phyloP scores from a whole-genome alignment of 2,329 filamentous ascomycete species.

The Diaporthe citrichinensis region DNA sequence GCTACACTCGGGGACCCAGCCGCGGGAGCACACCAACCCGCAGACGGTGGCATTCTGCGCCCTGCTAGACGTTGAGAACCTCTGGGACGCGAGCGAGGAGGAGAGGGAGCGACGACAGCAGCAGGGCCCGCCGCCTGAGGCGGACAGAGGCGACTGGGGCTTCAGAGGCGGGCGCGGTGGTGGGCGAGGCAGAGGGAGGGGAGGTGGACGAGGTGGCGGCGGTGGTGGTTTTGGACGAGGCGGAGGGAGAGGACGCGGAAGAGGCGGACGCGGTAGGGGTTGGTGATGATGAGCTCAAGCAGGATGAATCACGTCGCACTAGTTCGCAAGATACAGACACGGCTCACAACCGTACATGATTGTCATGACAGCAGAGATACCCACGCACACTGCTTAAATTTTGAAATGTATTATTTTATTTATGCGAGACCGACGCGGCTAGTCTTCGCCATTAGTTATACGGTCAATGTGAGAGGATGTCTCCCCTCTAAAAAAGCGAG shows the following conservation, averaged over 20 bases:
- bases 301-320: not conserved
- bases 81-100: constrained; percentile 79
- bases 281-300: constrained; percentile 50
- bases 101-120: constrained; percentile 73
- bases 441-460: not conserved
- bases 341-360: constrained; percentile 41
- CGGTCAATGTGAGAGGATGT: constrained; percentile 48
- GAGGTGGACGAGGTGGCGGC: constrained; percentile 54
- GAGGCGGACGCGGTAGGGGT: constrained; percentile 56
- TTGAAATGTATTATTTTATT: not conserved
- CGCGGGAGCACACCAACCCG: constrained; percentile 86
- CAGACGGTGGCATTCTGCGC: constrained; percentile 89
- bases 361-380: constrained; percentile 20
- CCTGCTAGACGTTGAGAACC: constrained; percentile 82
- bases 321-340: not conserved
- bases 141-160: constrained; percentile 45
- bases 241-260: constrained; percentile 52
- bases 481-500: constrained; percentile 63
- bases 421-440: not conserved
- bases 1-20: constrained; percentile 67
- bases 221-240: constrained; percentile 51
- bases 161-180: constrained; percentile 48
- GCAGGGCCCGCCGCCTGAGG: constrained; percentile 67
- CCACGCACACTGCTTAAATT: constrained; percentile 2
- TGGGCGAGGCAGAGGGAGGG: constrained; percentile 48